Conservation (phyloP, 768 basidiomycete species). For the Russula griseocarnosa region DNA sequence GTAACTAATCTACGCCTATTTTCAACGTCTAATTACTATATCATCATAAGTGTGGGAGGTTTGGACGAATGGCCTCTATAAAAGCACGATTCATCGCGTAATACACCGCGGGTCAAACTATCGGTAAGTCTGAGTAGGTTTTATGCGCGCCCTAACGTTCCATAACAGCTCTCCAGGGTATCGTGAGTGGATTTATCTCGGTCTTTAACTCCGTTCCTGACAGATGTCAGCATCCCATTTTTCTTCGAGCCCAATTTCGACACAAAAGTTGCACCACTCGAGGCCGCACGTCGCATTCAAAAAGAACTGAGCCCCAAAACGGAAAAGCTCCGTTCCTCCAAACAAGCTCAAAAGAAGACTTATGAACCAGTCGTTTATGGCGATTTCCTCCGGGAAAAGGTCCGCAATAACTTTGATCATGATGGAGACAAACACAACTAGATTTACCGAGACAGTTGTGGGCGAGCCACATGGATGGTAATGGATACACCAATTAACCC, state of each 20-base stretch:
- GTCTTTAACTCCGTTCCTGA: constrained; percentile 8
- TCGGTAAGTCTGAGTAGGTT: constrained; percentile 33
- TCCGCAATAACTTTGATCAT: constrained; percentile 64
- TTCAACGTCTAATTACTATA: constrained; percentile 4
- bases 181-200: constrained; percentile 48
- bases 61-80: constrained; percentile 86
- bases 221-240: constrained; percentile 65
- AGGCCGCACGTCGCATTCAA: constrained; percentile 51
- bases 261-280: constrained; percentile 62
- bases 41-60: constrained; percentile 83
- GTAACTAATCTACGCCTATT: background rate
- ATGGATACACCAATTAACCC: constrained; percentile 6
- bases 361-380: constrained; percentile 65
- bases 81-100: constrained; percentile 85
- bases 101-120: constrained; percentile 74
- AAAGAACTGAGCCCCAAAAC: constrained; percentile 27
- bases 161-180: constrained; percentile 43
- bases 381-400: constrained; percentile 70
- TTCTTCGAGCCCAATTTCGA: constrained; percentile 92
- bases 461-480: constrained; percentile 4
- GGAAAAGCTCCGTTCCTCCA: constrained; percentile 27
- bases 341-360: constrained; percentile 30
- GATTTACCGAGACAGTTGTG: constrained; percentile 11
- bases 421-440: constrained; percentile 37
- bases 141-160: background rate